Base-by-base conservation (phyloP, 139 green algal species). In the Coelastrella sp. region DNA sequence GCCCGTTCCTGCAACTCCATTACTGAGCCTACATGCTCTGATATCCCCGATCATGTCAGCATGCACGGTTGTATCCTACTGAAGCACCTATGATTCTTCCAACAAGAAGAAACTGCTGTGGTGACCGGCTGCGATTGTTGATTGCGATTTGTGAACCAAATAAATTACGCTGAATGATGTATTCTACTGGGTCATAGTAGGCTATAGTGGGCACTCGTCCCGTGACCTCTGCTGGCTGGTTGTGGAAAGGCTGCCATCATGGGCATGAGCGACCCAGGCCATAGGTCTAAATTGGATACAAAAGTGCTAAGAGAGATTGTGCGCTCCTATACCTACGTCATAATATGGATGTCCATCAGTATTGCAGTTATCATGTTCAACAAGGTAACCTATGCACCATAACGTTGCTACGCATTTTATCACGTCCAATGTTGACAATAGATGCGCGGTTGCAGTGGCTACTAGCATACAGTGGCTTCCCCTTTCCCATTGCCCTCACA, bases 351-450 rank as follows among this genome's bases (percentile, higher is more conserved):
- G 78, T 76, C 70, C 58, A 90, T 99, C 78, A 95, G 86, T 65
- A 93, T 93, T 17, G 85, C 90, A 5, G 96, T 99, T 84, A 99
- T 99, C 80, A 90, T 99, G 25, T 99, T 97, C 94, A 99, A 99
- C 93, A 99, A 99, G 82, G 82, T 87, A 10, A 11, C 15, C 12
- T 70, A 11, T 8, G 11, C 35, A 35, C 17, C 11, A 65, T 7
- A 11, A 35, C 17, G 73, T 35, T 57, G 78, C 78, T 56, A 58
- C 76, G 14, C 35, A 49, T 3, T 49, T 49, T 49, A 66, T 7
- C 78, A 84, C 49, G 10, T 6, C 78, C 6, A 49, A 27, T 24
- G 4, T 7, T 8, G 19, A 24, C 19, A 76, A 24, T 24, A 10
- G 8, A 76, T 76, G 68, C 8, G 72, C 19, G 5, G 5, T 57